Percentiles rank a stretch among this genome's conserved stretches.
phyloP scores from a whole-genome alignment of 768 basidiomycete genomes.

The Calocybe cyanea region DNA sequence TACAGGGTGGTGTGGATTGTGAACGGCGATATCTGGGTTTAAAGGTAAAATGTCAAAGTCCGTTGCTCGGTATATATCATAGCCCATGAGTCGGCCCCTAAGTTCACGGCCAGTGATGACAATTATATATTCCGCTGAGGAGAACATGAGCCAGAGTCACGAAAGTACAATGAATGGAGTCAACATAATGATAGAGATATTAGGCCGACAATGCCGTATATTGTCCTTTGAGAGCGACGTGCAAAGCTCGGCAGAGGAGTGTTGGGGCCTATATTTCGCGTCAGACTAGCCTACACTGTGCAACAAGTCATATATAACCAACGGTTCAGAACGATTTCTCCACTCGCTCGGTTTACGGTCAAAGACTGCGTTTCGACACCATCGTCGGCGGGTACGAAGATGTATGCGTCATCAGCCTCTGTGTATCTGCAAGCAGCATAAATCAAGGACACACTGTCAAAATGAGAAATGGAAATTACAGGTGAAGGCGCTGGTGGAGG shows the following conservation, averaged over 20 bases:
- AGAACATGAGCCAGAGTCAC: not conserved
- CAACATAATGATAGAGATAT: conserved; percentile 73
- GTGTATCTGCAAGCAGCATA: conserved; percentile 47
- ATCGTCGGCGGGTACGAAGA: conserved; percentile 64
- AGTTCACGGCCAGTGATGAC: conserved; percentile 81
- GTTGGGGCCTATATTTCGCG: conserved; percentile 42
- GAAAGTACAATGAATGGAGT: not conserved
- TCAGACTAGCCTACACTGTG: not conserved
- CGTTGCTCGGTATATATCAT: conserved; percentile 85
- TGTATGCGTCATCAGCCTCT: conserved; percentile 71
- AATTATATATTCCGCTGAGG: conserved; percentile 90
- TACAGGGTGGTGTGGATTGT: conserved; percentile 74
- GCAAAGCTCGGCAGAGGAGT: conserved; percentile 49
- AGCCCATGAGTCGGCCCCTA: conserved; percentile 73
- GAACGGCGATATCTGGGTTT: conserved; percentile 61
- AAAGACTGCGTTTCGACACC: conserved; percentile 59
- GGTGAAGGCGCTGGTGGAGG: conserved; percentile 68
- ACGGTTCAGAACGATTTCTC: conserved; percentile 72
- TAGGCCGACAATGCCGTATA: conserved; percentile 75
- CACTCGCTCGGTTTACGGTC: conserved; percentile 70
- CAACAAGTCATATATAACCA: conserved; percentile 19
- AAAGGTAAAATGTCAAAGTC: conserved; percentile 92
- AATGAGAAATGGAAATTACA: conserved; percentile 46
- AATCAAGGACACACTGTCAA: not conserved
- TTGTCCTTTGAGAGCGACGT: conserved; percentile 56